Evolutionary conservation across 2,329 filamentous ascomycete genomes (phyloP).

Genomic region (Botryosphaeria dothidea): DNA sequence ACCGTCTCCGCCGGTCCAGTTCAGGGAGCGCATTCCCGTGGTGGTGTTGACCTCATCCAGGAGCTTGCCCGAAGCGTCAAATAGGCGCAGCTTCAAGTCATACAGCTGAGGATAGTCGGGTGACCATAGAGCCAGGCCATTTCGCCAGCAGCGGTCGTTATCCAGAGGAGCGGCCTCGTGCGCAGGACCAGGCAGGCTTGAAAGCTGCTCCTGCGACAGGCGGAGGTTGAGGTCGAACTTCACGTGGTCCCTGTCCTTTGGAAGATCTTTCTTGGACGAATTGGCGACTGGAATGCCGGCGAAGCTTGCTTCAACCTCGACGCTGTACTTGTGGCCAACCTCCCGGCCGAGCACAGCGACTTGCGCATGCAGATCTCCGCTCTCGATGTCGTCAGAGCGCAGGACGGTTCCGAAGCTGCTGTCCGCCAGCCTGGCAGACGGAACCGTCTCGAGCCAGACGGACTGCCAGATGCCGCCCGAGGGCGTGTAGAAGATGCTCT

Average conservation of each 20-base stretch:
- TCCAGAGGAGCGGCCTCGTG: conserved; percentile 37
- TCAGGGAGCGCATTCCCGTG: conserved; percentile 61
- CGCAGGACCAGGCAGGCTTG: conserved; percentile 42
- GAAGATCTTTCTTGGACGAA: conserved; percentile 44
- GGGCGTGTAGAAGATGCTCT: conserved; percentile 62
- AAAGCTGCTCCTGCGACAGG: conserved; percentile 45
- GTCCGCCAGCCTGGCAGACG: conserved; percentile 54
- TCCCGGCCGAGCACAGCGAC: conserved; percentile 53
- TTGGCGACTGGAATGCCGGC: conserved; percentile 51
- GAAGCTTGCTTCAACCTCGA: conserved; percentile 58
- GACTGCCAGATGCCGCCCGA: conserved; percentile 61
- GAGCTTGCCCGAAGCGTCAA: conserved; percentile 38
- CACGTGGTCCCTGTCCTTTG: conserved; percentile 52
- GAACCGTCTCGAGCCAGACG: conserved; percentile 60
- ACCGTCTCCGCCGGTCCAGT: conserved; percentile 60
- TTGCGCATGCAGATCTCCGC: conserved; percentile 52
- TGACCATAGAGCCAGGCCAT: conserved; percentile 64
- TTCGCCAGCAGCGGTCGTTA: conserved; percentile 48
- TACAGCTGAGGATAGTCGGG: conserved; percentile 61
- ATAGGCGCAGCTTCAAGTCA: conserved; percentile 56
- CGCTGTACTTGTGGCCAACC: conserved; percentile 47
- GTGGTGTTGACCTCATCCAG: conserved; percentile 62
- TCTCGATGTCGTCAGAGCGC: conserved; percentile 55
- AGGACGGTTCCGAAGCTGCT: conserved; percentile 61
- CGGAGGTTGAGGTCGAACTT: conserved; percentile 52